Evolutionary conservation across 2,329 filamentous ascomycete species (phyloP).

Genomic region (Daldinia eschscholtzii): DNA sequence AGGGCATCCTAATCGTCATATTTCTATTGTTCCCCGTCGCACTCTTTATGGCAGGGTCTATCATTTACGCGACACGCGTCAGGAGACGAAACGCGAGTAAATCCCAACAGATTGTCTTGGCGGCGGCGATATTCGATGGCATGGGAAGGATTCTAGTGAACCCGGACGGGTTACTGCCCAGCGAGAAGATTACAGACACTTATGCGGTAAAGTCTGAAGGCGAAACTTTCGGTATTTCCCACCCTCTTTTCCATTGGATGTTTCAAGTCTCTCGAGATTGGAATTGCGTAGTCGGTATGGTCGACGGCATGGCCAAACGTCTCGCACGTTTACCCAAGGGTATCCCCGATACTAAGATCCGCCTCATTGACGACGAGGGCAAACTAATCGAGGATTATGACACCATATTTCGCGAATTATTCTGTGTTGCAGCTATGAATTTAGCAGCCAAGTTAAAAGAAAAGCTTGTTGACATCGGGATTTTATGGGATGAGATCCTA

Average conservation of each 20-base stretch:
- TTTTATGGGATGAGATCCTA: slow-evolving; percentile 81
- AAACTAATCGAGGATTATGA: slow-evolving; percentile 77
- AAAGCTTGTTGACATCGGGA: slow-evolving; percentile 72
- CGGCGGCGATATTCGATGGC: slow-evolving; percentile 75
- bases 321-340: slow-evolving; percentile 64
- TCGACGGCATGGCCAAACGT: slow-evolving; percentile 79
- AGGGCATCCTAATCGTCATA: slow-evolving; percentile 79
- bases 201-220: slow-evolving; percentile 78
- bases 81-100: slow-evolving; percentile 67
- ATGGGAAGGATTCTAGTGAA: slow-evolving; percentile 76
- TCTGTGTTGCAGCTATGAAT: slow-evolving; percentile 82
- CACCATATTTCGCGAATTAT: slow-evolving; percentile 82
- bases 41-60: slow-evolving; percentile 68
- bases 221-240: slow-evolving; percentile 80
- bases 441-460: slow-evolving; percentile 76
- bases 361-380: slow-evolving; percentile 65
- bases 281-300: slow-evolving; percentile 74
- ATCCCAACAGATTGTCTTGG: slow-evolving; percentile 71
- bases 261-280: slow-evolving; percentile 85
- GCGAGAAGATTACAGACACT: slow-evolving; percentile 81
- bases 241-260: slow-evolving; percentile 89
- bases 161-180: slow-evolving; percentile 76
- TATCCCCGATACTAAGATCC: slow-evolving; percentile 56
- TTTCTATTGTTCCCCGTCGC: slow-evolving; percentile 74
- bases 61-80: slow-evolving; percentile 65